These are phyloP conservation scores for Thecaphora thlaspeos DNA, from an alignment of 1,284 basidiomycete species.

Conservation along the genomic window DNA sequence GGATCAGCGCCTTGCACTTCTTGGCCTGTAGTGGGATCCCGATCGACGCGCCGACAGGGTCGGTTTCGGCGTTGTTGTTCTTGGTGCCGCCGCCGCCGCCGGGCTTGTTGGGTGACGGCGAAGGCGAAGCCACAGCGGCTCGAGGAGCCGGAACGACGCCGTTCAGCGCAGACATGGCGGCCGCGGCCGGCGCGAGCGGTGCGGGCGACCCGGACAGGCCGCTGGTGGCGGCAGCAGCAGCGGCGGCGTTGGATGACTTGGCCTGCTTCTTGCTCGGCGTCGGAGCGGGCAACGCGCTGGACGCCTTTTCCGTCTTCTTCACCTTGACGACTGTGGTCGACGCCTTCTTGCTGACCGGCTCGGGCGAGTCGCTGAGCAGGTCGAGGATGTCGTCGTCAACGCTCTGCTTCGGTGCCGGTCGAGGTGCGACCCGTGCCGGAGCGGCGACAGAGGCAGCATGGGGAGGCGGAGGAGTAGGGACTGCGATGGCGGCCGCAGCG, in stretches of 20 bases:
- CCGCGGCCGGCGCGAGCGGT: neutral
- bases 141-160: no score
- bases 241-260: slow-evolving; percentile 10
- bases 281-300: slow-evolving; percentile 5
- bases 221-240: neutral
- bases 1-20: slow-evolving; percentile 75
- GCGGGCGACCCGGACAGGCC: neutral
- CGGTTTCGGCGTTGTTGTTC: slow-evolving; percentile 25
- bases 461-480: no score
- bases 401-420: no score
- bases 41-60: slow-evolving; percentile 34
- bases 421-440: no score
- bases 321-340: slow-evolving; percentile 7
- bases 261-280: slow-evolving; percentile 11
- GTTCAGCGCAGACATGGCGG: neutral
- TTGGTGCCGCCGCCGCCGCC: no score
- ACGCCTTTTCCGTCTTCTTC: neutral
- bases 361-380: slow-evolving; percentile 18
- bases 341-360: slow-evolving; percentile 20
- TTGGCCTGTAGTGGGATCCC: slow-evolving; percentile 52
- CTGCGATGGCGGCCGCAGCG: no score
- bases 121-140: no score
- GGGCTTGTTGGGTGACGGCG: slow-evolving; percentile 12
- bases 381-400: slow-evolving; percentile 35
- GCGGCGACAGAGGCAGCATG: no score